Base-by-base conservation (phyloP, 768 basidiomycete genomes). In the Termitomyces sp. region DNA sequence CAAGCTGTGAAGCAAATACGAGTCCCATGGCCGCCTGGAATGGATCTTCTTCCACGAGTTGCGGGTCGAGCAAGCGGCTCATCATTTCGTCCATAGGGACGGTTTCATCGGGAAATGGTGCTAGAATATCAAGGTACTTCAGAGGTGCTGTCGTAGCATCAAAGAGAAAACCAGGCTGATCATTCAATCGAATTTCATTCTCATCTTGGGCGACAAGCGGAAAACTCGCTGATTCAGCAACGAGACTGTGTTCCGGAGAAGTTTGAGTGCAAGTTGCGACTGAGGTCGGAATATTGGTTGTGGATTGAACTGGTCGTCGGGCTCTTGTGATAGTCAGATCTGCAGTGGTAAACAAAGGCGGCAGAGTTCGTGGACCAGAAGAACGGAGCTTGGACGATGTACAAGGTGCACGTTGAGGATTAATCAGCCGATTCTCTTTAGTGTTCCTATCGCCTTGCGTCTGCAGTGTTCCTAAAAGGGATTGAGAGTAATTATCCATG, bases 1-100 rank as follows among this genome's bases (percentile, higher is more conserved):
- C 78, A 54, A 76, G 70, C 55, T 71, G 70, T 16, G 75, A 73
- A 57, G 77, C 65, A 49, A 77, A 71, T 6, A 77, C 72, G 33
- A 81, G 66, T 22, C 78, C 78, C 78, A 81, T 80, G 9, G 80
- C 75, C n/a, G 76, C 78, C 58, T 75, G 73, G 60, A 81, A 80
- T 22, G 79, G 75, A 57, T 76, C 76, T 22, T 66, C 66, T 36
- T 57, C 59, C 5, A 66, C 69, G 42, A 79, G 64, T 12, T 63
- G 65, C 36, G 73, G 71, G 58, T 76, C 71, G 8, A 77, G 63
- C 58, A 79, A 62, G 24, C 67, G 67, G 27, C 69, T 66, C 47
- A 72, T 62, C 42, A 77, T 57, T 30, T 61, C 67, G 60, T 52
- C 68, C 58, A 31, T 61, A 59, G 63, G 68, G 24, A 62, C 57